Evolutionary conservation across 306 rosid species (phyloP), one percentile per base, ranked within the genome.

Genomic region (Quercus berberidifolia): DNA sequence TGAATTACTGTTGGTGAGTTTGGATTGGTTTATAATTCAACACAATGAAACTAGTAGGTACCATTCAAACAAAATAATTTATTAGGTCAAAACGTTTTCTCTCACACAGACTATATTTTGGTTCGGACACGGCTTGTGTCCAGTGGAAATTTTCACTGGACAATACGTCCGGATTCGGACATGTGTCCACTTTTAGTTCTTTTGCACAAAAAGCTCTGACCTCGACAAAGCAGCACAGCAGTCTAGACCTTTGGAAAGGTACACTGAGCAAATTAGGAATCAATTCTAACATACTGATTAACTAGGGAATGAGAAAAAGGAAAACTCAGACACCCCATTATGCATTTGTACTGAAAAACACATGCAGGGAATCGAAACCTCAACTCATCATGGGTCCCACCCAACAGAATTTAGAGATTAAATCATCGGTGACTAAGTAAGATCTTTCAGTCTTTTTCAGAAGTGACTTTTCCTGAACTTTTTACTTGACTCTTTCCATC

Each of bases 191-290:
- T 26, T 26, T 26, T 26, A 2, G 28, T 26, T 26, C 74, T 71
- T 75, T 21, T 58, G 60, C 1, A 13, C 57, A 49, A 69, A 78
- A 78, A 59, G 83, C 38, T 43, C 20, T 78, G 71, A 33, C n/a
- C 38, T 41, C 3, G 7, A 9, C n/a, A 74, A 78, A 71, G 76
- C 76, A 58, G 63, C 77, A 12, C 73, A 49, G 55, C 77, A 69
- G 59, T 78, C 83, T 51, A 69, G 49, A 56, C 59, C 78, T 19
- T 46, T 76, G 73, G 38, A 64, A 79, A 79, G 73, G 69, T 75
- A 25, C 55, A 58, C 52, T 75, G 71, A 18, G 68, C 23, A 28
- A 49, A 56, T 70, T 46, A 13, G 71, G 71, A 75, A 75, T 75
- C 76, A 79, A 79, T 75, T 76, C 51, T 65, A 20, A 28, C 67